phyloP scores from a whole-genome alignment of 2,329 filamentous ascomycete genomes.

The Diaporthe batatas region DNA sequence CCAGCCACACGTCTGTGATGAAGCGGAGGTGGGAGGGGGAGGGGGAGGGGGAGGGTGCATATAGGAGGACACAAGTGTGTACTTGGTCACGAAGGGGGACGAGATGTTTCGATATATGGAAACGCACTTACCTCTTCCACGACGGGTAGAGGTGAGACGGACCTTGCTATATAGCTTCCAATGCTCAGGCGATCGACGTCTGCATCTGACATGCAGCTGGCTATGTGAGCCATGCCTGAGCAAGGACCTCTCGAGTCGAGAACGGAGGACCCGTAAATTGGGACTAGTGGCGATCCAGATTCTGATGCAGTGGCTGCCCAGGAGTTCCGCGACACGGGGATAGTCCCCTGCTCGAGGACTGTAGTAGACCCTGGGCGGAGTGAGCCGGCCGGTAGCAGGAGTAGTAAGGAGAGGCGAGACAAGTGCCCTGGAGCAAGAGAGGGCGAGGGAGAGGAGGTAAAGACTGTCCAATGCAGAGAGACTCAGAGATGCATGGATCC shows the following conservation, averaged over 20 bases:
- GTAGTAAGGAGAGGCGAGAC: conserved; percentile 17
- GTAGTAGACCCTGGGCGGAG: conserved; percentile 34
- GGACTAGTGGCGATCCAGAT: conserved; percentile 38
- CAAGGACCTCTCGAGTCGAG: conserved; percentile 41
- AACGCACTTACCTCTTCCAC: conserved; percentile 59
- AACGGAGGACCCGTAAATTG: conserved; percentile 25
- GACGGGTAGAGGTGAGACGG: conserved; percentile 58
- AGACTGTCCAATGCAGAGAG: conserved; percentile 32
- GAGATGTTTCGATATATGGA: conserved; percentile 47
- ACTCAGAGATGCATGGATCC: conserved; percentile 36
- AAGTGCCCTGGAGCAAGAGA: conserved; percentile 8
- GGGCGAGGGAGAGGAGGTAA: not conserved
- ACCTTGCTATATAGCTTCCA: conserved; percentile 65
- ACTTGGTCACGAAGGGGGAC: conserved; percentile 39
- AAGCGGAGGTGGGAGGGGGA: conserved; percentile 38
- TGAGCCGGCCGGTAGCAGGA: conserved; percentile 37
- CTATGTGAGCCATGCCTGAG: conserved; percentile 72
- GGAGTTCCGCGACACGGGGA: conserved; percentile 38
- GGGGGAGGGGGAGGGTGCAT: not conserved
- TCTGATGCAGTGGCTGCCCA: conserved; percentile 39
- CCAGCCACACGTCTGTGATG: conserved; percentile 41
- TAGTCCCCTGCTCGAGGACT: conserved; percentile 39
- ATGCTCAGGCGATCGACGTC: conserved; percentile 56
- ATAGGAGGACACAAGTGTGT: conserved; percentile 6
- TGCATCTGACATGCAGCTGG: conserved; percentile 67